Base-by-base conservation (phyloP, 225 moss, liverwort and hornwort species). In the Physcomitrellopsis africana region DNA sequence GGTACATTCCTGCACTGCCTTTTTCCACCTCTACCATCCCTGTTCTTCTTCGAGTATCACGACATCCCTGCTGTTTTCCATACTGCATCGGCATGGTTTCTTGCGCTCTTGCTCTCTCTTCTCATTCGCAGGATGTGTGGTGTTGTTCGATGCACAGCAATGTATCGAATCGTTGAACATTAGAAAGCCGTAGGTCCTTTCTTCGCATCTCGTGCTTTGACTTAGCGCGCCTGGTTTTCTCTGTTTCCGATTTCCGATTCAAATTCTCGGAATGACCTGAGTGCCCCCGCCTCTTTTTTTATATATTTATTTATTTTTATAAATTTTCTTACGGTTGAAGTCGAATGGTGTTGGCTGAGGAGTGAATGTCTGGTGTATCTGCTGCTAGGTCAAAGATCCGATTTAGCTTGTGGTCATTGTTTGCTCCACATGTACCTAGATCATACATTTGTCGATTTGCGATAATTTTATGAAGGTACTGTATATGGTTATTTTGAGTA, bases 351-450 rank as follows among this genome's bases (percentile, higher is more conserved):
- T 27, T 20, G 75, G 10, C 63, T 70, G 3, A 26, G 45, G 55
- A 29, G 29, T 72, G 8, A 4, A 9, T 20, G 32, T 54, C 14
- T 11, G 45, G 45, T 54, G 63, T 29, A 55, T 54, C 70, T 51
- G 59, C 17, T 60, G 37, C 63, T 56, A 29, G 20, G 63, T 46
- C 15, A 15, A 37, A n/a, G 62, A 77, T 64, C 70, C 37, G 11
- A 56, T 71, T 23, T n/a, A n/a, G 11, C 41, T 51, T 43, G 22
- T 18, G 45, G 44, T 12, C 37, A 16, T 51, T 20, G 32, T 7
- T 63, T 7, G 14, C 13, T 54, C n/a, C 42, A 3, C 53, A 14
- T 52, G 46, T 26, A 64, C 15, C 44, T 1, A 11, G 43, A 43
- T 54, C 43, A 54, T 74, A 12, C 52, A 63, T 45, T 62, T 22